Percentiles rank a stretch among this genome's conserved stretches.
These are phyloP conservation scores for Cystobasidiaceae sp. DNA, from an alignment of 1,284 basidiomycete species.

Conservation along the genomic window DNA sequence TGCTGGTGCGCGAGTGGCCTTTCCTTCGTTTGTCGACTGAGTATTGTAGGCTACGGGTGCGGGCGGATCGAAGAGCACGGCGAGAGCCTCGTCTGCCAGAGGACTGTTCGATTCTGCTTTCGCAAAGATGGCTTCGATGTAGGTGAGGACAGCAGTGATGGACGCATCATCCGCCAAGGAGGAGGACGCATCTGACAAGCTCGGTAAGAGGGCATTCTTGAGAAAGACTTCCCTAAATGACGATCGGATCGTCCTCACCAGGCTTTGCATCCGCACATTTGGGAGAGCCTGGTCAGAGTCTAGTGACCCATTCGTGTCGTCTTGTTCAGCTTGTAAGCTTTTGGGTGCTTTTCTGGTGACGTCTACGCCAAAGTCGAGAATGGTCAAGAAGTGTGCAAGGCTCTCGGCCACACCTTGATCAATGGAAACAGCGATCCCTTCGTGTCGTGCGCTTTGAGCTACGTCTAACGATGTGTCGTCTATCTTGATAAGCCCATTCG, in stretches of 20 bases:
- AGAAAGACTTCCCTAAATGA: conserved; percentile 34
- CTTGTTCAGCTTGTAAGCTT: background rate
- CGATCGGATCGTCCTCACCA: conserved; percentile 27
- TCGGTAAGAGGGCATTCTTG: conserved; percentile 76
- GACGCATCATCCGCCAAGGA: conserved; percentile 1
- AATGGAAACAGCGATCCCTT: background rate
- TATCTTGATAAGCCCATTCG: too few relatives aligned
- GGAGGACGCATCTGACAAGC: conserved; percentile 61
- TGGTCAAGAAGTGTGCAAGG: conserved; percentile 79
- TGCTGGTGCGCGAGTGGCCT: too few relatives aligned
- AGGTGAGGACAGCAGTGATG: conserved; percentile 85
- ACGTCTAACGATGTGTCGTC: too few relatives aligned
- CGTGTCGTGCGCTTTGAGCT: conserved; percentile 52
- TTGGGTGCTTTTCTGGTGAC: conserved; percentile 49
- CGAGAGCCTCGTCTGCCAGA: conserved; percentile 62
- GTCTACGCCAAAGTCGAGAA: conserved; percentile 88
- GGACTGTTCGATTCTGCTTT: conserved; percentile 63
- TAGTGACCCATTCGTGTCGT: background rate
- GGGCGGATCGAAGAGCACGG: conserved; percentile 54
- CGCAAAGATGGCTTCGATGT: conserved; percentile 77
- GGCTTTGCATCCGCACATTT: conserved; percentile 22
- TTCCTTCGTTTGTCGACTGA: too few relatives aligned
- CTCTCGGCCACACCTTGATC: conserved; percentile 70
- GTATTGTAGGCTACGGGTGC: conserved; percentile 51
- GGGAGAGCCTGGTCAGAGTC: background rate